phyloP scores from a whole-genome alignment of 305 asterid species.

The Fraxinus albicans region DNA sequence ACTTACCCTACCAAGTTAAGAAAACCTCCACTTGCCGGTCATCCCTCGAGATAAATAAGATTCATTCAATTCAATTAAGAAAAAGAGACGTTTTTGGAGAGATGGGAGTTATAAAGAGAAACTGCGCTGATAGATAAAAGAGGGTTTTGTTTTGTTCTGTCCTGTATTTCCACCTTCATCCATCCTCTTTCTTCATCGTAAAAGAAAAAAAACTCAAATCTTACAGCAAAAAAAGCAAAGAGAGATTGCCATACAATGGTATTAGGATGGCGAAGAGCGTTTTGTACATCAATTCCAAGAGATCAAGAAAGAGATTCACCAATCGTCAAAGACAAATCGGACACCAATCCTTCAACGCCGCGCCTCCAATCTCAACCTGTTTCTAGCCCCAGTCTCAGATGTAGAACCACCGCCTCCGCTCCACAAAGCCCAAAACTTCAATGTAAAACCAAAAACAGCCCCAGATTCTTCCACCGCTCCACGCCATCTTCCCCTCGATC shows the following conservation, averaged over 20 bases:
- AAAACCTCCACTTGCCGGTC: constrained; percentile 48
- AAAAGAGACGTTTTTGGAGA: not conserved
- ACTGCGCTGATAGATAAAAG: not conserved
- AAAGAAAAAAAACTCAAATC: not conserved
- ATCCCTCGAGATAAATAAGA: not conserved
- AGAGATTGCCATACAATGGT: constrained; percentile 40
- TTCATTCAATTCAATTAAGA: not conserved
- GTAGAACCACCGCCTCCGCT: constrained; percentile 42
- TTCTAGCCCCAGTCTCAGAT: constrained; percentile 51
- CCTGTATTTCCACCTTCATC: not conserved
- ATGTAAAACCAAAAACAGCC: constrained; percentile 60
- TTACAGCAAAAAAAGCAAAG: not conserved
- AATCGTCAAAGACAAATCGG: constrained; percentile 28
- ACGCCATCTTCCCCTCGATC: constrained; percentile 92
- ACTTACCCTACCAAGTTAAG: constrained; percentile 24
- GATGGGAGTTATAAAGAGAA: not conserved
- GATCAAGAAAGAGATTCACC: constrained; percentile 40
- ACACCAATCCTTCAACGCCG: constrained; percentile 75
- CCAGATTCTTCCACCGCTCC: constrained; percentile 59
- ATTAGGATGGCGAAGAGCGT: constrained; percentile 86
- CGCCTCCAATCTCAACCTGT: constrained; percentile 49
- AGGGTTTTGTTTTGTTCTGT: not conserved
- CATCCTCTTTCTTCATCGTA: not conserved
- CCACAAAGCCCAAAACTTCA: constrained; percentile 56
- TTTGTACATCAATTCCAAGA: constrained; percentile 76